A percentile compares a stretch with the other conserved stretches of the same genome.
phyloP scores from a whole-genome alignment of 192 early-diverging fungal genomes.

The Coemansia sp. region DNA sequence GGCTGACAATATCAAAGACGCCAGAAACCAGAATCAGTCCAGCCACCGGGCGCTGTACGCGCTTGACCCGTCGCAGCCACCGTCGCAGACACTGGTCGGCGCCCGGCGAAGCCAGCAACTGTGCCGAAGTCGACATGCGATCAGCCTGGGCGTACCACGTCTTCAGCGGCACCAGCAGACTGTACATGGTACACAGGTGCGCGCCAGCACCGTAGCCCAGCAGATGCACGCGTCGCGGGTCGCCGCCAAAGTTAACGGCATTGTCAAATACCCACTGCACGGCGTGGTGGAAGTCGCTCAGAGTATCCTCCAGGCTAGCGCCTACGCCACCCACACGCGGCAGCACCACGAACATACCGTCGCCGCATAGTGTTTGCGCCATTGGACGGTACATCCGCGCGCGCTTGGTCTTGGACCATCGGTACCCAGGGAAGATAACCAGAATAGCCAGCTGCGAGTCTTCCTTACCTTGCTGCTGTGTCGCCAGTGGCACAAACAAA shows the following conservation, averaged over 20 bases:
- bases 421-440: slow-evolving; percentile 49
- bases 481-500: slow-evolving; percentile 45
- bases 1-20: slow-evolving; percentile 45
- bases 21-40: slow-evolving; percentile 51
- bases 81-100: slow-evolving; percentile 36
- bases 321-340: slow-evolving; percentile 42
- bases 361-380: slow-evolving; percentile 53
- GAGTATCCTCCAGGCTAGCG: slow-evolving; percentile 29
- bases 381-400: slow-evolving; percentile 53
- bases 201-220: slow-evolving; percentile 53
- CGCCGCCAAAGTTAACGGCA: slow-evolving; percentile 47
- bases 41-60: slow-evolving; percentile 38
- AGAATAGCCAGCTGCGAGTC: slow-evolving; percentile 28
- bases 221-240: slow-evolving; percentile 41
- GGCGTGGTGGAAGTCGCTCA: slow-evolving; percentile 47
- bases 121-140: slow-evolving; percentile 41
- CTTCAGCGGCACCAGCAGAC: slow-evolving; percentile 45
- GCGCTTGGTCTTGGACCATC: slow-evolving; percentile 49
- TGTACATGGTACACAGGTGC: slow-evolving; percentile 53
- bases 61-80: slow-evolving; percentile 27
- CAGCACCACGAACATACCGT: slow-evolving; percentile 52
- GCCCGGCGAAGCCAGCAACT: slow-evolving; percentile 33
- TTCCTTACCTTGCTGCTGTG: slow-evolving; percentile 15
- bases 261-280: slow-evolving; percentile 54
- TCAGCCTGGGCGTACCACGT: slow-evolving; percentile 54